Percentiles rank a stretch among this genome's conserved stretches.
These are phyloP conservation scores for Turritis glabra DNA, from an alignment of 345 rosid species.

Conservation along the genomic window DNA sequence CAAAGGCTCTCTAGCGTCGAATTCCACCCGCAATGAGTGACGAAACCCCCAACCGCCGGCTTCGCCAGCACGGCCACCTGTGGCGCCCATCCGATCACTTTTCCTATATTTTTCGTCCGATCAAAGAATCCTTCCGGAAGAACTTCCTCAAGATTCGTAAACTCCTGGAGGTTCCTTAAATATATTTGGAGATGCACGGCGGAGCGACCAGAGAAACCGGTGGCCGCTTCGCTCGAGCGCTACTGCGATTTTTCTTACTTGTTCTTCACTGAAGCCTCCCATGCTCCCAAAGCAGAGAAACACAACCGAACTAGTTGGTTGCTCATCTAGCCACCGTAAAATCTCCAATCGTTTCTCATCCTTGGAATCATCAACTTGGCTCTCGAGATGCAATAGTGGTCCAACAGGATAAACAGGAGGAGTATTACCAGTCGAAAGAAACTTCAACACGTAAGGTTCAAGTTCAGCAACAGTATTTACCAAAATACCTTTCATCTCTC, in stretches of 20 bases:
- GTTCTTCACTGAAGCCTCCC: conserved; percentile 53
- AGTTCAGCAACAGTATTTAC: conserved; percentile 49
- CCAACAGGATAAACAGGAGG: conserved; percentile 48
- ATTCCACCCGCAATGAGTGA: conserved; percentile 68
- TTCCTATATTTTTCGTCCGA: conserved; percentile 40
- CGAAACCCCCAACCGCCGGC: conserved; percentile 49
- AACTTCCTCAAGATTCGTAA: conserved; percentile 20
- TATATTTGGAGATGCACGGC: conserved; percentile 24
- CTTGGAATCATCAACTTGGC: not conserved
- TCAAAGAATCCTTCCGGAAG: conserved; percentile 52
- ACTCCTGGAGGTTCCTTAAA: conserved; percentile 31
- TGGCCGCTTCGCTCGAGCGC: conserved; percentile 47
- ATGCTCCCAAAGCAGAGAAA: conserved; percentile 72
- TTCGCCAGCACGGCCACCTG: conserved; percentile 46
- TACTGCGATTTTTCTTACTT: conserved; percentile 44
- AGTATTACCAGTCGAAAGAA: conserved; percentile 3
- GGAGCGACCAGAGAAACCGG: conserved; percentile 57
- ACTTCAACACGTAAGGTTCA: conserved; percentile 35
- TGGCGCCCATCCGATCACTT: conserved; percentile 59
- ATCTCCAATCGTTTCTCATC: conserved; percentile 21
- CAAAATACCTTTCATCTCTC: conserved; percentile 40
- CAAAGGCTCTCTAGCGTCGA: conserved; percentile 56
- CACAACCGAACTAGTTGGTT: conserved; percentile 51
- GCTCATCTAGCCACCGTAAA: conserved; percentile 55
- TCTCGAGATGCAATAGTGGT: conserved; percentile 46